Percentiles rank a stretch among this genome's conserved stretches.
These are phyloP conservation scores for Ascochyta lentis DNA, from an alignment of 2,329 filamentous ascomycete genomes.

Conservation along the genomic window DNA sequence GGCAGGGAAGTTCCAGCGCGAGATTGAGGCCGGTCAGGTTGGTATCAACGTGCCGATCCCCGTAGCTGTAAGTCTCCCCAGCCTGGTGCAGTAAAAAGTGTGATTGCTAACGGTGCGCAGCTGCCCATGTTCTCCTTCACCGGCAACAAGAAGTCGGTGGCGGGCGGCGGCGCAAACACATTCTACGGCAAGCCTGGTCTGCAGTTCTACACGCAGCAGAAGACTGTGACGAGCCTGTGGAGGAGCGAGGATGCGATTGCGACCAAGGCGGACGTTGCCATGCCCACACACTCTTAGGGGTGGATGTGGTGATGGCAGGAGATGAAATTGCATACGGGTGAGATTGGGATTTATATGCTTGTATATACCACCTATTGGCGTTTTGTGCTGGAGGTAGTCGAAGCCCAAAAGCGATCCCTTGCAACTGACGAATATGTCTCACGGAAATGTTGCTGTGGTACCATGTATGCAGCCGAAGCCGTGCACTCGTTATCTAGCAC, in stretches of 20 bases:
- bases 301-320: not conserved
- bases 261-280: slow-evolving; percentile 84
- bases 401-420: slow-evolving; percentile 1
- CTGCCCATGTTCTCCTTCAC: slow-evolving; percentile 70
- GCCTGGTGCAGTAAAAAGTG: not conserved
- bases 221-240: slow-evolving; percentile 97
- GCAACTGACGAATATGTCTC: not conserved
- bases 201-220: slow-evolving; percentile 95
- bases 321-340: not conserved
- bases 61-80: slow-evolving; percentile 52
- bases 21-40: slow-evolving; percentile 85
- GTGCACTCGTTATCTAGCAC: not conserved
- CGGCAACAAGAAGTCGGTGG: slow-evolving; percentile 83
- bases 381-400: not conserved
- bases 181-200: slow-evolving; percentile 95
- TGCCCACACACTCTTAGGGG: slow-evolving; percentile 71
- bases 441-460: too few relatives aligned
- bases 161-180: slow-evolving; percentile 88
- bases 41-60: slow-evolving; percentile 86
- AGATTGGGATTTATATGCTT: not conserved
- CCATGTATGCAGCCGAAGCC: too few relatives aligned
- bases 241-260: slow-evolving; percentile 81
- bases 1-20: slow-evolving; percentile 77
- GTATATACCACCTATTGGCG: slow-evolving; percentile 6
- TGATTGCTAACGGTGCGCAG: slow-evolving; percentile 25